Conservation (phyloP, 2,329 filamentous ascomycete species). For the Cercospora sp. region DNA sequence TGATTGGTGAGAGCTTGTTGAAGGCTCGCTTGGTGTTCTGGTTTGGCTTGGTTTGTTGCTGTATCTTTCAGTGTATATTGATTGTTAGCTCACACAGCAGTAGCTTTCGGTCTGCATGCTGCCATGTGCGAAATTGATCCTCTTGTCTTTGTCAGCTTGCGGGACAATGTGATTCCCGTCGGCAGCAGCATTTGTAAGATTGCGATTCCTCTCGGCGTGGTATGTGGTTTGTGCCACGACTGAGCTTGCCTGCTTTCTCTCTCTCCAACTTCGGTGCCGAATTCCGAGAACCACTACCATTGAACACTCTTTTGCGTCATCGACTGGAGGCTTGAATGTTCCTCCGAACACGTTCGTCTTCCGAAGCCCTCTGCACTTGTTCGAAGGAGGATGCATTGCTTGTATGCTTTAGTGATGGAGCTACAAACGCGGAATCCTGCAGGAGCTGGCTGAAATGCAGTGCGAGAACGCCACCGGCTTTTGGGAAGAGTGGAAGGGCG, state of each 20-base stretch:
- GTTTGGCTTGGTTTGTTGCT: not conserved
- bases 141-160: not conserved
- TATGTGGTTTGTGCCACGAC: not conserved
- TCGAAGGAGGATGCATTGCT: not conserved
- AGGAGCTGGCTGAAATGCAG: not conserved
- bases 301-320: not conserved
- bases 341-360: not conserved
- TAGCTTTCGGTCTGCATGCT: too few relatives aligned
- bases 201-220: not conserved
- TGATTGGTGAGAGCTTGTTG: not conserved
- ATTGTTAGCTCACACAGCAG: not conserved
- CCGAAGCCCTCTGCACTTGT: not conserved
- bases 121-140: not conserved
- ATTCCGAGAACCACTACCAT: not conserved
- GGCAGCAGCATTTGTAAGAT: not conserved
- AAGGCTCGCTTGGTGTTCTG: not conserved
- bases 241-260: not conserved
- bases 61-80: not conserved
- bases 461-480: not conserved
- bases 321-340: not conserved
- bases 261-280: not conserved
- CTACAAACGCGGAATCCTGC: not conserved
- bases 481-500: not conserved
- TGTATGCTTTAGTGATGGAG: too few relatives aligned
- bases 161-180: not conserved